These are phyloP conservation scores for Rhodomyrtus psidioides DNA, from an alignment of 441 rosid genomes.

Conservation along the genomic window DNA sequence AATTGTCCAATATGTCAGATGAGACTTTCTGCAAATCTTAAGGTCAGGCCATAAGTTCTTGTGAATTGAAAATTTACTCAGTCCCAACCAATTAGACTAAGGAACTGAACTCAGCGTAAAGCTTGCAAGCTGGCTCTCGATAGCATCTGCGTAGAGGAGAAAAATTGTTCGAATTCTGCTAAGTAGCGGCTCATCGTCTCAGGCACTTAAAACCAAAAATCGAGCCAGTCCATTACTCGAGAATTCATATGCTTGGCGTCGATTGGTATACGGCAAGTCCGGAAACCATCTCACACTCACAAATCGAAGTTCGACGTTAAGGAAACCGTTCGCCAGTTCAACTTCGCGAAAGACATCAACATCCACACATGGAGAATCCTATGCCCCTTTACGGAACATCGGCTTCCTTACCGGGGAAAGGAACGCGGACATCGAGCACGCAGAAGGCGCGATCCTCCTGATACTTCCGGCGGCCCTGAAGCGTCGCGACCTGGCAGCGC, in stretches of 20 bases:
- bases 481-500: conserved; percentile 62
- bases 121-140: background rate
- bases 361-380: background rate
- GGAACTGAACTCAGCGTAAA: background rate
- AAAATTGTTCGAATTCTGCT: background rate
- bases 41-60: background rate
- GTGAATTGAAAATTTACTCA: too few species aligned
- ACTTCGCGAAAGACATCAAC: background rate
- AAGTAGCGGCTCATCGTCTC: background rate
- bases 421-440: conserved; percentile 68
- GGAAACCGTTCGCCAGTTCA: background rate
- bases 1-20: too few species aligned
- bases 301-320: background rate
- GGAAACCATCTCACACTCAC: background rate
- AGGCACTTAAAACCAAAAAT: too few species aligned
- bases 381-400: background rate
- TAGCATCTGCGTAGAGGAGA: background rate
- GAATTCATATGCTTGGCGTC: background rate
- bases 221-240: background rate
- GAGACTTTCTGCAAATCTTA: too few species aligned
- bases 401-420: conserved; percentile 54
- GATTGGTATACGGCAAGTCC: background rate
- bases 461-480: conserved; percentile 66
- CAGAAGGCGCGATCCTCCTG: conserved; percentile 89
- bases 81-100: background rate